Conservation (phyloP, 2,329 filamentous ascomycete genomes). For the Ceratocystis papillata region DNA sequence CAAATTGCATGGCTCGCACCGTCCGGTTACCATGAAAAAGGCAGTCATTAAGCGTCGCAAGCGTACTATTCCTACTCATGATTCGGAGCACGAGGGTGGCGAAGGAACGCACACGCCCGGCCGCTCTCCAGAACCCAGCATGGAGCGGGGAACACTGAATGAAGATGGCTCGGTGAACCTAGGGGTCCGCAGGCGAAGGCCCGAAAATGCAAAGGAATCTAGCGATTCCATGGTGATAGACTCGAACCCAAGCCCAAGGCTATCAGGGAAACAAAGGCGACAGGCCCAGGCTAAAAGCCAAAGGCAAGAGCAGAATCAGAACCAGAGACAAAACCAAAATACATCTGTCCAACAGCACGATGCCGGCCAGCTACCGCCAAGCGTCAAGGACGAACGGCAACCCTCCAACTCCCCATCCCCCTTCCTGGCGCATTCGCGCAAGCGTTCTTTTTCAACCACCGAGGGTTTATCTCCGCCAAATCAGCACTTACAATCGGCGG, state of each 20-base stretch:
- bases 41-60: slow-evolving; percentile 92
- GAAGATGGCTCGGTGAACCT: slow-evolving; percentile 55
- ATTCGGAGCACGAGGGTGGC: slow-evolving; percentile 39
- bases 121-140: slow-evolving; percentile 32
- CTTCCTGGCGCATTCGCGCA: slow-evolving; percentile 49
- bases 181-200: slow-evolving; percentile 41
- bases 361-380: neutral
- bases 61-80: slow-evolving; percentile 73
- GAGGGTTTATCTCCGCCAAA: slow-evolving; percentile 42
- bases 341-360: neutral
- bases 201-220: slow-evolving; percentile 27
- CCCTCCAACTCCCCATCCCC: slow-evolving; percentile 51
- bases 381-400: slow-evolving; percentile 38
- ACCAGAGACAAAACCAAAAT: neutral
- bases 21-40: slow-evolving; percentile 98
- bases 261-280: neutral
- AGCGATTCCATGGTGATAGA: slow-evolving; percentile 15
- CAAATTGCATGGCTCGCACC: slow-evolving; percentile 86
- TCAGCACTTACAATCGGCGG: slow-evolving; percentile 5
- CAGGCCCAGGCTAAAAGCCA: no score
- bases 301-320: neutral
- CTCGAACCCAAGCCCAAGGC: neutral
- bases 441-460: slow-evolving; percentile 55
- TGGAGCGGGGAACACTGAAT: slow-evolving; percentile 48
- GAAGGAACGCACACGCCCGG: slow-evolving; percentile 36